Conservation (phyloP, 352 stramenopile species). For the Pythium rishiriense region DNA sequence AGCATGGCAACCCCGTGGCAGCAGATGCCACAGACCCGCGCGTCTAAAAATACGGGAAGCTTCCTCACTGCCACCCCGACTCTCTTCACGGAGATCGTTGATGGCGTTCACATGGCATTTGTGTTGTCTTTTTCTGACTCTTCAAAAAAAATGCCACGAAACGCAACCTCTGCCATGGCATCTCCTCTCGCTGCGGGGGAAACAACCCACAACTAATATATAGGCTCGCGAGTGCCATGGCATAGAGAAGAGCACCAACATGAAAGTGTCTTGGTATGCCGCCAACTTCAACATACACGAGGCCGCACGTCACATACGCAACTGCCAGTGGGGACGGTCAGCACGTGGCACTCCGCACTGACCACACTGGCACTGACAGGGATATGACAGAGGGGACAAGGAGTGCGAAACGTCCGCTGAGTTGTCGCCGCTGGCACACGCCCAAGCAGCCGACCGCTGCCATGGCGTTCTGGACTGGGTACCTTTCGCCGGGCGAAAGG, state of each 20-base stretch:
- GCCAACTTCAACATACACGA: not conserved
- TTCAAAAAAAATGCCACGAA: no score
- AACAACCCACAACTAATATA: no score
- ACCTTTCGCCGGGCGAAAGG: conserved; percentile 10
- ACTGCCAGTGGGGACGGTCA: not conserved
- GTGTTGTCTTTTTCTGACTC: no score
- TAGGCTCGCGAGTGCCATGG: not conserved
- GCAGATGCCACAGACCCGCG: not conserved
- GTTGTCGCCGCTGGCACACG: not conserved
- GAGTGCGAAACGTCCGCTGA: not conserved
- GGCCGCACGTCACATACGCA: not conserved
- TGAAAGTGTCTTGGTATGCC: not conserved
- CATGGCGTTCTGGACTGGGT: not conserved
- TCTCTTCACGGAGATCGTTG: not conserved
- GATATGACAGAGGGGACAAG: no score
- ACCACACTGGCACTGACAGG: not conserved
- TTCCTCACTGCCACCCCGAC: not conserved
- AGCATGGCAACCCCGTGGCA: not conserved
- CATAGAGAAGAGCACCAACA: no score
- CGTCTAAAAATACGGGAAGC: not conserved
- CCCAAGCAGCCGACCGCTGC: not conserved
- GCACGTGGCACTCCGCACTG: not conserved
- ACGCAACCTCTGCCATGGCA: no score
- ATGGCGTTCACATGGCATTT: conserved; percentile 2
- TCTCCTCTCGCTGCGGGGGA: no score